A percentile compares a stretch with the other conserved stretches of the same genome.
Conservation (phyloP, 306 rosid genomes). For the Canavalia gladiata region DNA sequence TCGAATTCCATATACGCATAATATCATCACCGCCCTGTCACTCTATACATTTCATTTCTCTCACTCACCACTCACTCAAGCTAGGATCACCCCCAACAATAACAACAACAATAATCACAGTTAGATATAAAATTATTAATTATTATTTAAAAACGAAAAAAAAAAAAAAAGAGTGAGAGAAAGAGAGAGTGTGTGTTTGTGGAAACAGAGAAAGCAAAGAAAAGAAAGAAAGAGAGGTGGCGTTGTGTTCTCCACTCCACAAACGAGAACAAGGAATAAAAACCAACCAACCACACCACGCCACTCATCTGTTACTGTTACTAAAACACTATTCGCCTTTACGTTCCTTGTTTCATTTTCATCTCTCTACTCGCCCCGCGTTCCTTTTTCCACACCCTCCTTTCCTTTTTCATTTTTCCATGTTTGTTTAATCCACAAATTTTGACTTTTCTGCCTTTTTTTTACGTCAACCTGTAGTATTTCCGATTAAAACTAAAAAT, state of each 20-base stretch:
- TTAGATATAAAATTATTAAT: background rate
- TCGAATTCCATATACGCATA: slow-evolving; percentile 75
- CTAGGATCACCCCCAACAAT: slow-evolving; percentile 38
- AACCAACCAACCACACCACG: slow-evolving; percentile 71
- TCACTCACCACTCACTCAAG: slow-evolving; percentile 27
- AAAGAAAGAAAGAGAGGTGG: slow-evolving; percentile 46
- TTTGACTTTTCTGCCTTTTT: slow-evolving; percentile 19
- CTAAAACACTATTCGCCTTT: slow-evolving; percentile 20
- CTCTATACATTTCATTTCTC: slow-evolving; percentile 32
- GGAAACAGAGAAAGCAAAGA: slow-evolving; percentile 23
- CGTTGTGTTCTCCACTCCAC: slow-evolving; percentile 89
- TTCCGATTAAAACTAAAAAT: background rate
- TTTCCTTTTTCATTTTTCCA: background rate
- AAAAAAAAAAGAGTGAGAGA: background rate
- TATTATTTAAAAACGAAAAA: background rate
- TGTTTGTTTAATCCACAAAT: background rate
- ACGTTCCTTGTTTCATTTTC: background rate
- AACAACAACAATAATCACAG: background rate
- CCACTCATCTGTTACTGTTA: slow-evolving; percentile 34
- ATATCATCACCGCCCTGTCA: slow-evolving; percentile 44
- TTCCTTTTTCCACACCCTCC: background rate
- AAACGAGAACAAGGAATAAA: slow-evolving; percentile 80
- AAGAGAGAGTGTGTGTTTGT: background rate
- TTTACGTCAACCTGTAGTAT: slow-evolving; percentile 20
- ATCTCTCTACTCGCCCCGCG: background rate